Evolutionary conservation across 2,329 filamentous ascomycete species (phyloP), one percentile per base, ranked within the genome.

Genomic region (Venturia pyrina): DNA sequence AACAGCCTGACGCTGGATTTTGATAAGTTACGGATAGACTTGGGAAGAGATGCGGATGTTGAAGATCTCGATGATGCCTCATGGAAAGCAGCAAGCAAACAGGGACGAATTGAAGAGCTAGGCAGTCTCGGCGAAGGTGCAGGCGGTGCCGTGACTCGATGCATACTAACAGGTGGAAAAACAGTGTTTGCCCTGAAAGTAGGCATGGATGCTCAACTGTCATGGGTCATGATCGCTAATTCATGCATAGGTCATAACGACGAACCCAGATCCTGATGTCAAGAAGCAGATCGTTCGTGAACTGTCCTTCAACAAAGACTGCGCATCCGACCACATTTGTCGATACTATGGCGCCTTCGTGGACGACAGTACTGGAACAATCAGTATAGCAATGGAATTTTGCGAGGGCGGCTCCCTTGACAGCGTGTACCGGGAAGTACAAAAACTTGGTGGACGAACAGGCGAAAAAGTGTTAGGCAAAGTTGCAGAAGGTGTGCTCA

Each of bases 321-420:
- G 95, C 75, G 92, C 91, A 6, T 97, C 92, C 5, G 89, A 95
- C 67, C 92, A 98, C 76, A 99, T 99, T 72, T 99, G 95, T 78
- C 87, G 89, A 69, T 99, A 99, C 79, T 99, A 97, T 73, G 95
- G 95, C 69, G 93, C 93, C 50, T 99, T 98, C 75, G 91, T 96
- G 75, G 93, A 99, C 74, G 90, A 95, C 67, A 89, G 91, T n/a
- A 96, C 91, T 11, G 91, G 93, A 63, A 98, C 93, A 61, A 98
- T 99, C 70, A 96, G 91, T 61, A 99, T 99, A 73, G 93, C 92
- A 66, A 99, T 99, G 95, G 95, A 99, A 75, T 98, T 96, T 73
- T 99, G 95, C 75, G 95, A 98, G 78, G 95, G 95, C 66, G 95
- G 95, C 64, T 96, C 91, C 60, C 84, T 99, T 24, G 93, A 99